Conservation (phyloP, 176 grass and related monocot species). For the Echinochloa phyllopogon region DNA sequence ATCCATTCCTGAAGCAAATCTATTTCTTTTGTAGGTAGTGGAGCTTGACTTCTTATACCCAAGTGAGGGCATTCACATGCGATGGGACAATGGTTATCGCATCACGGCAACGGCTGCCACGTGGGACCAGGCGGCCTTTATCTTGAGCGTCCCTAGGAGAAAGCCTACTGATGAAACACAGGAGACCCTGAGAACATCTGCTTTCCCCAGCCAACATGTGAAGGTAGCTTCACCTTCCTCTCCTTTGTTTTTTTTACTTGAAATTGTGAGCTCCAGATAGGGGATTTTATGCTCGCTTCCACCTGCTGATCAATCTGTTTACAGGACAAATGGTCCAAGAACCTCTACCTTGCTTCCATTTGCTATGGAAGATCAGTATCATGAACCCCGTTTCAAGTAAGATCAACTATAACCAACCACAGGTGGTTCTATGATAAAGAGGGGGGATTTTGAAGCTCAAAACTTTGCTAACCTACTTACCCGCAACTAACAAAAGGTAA, state of each 20-base stretch:
- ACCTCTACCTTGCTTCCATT: constrained; percentile 82
- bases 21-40: constrained; percentile 68
- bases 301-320: constrained; percentile 51
- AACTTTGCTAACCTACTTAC: constrained; percentile 49
- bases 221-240: constrained; percentile 61
- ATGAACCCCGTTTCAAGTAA: constrained; percentile 49
- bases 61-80: constrained; percentile 91
- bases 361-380: constrained; percentile 98
- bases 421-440: constrained; percentile 42
- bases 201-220: constrained; percentile 96
- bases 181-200: constrained; percentile 91
- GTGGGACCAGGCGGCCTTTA: constrained; percentile 85
- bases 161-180: constrained; percentile 95
- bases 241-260: background rate
- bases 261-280: background rate
- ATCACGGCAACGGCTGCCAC: constrained; percentile 95
- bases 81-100: constrained; percentile 89
- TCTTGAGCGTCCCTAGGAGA: constrained; percentile 79
- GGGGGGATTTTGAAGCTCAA: constrained; percentile 56
- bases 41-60: constrained; percentile 99
- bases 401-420: constrained; percentile 32
- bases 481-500: constrained; percentile 55
- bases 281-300: background rate
- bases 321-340: constrained; percentile 97
- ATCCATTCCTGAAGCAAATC: background rate